Conservation (phyloP, 192 early-diverging fungal genomes). For the Coemansia guatemalensis region DNA sequence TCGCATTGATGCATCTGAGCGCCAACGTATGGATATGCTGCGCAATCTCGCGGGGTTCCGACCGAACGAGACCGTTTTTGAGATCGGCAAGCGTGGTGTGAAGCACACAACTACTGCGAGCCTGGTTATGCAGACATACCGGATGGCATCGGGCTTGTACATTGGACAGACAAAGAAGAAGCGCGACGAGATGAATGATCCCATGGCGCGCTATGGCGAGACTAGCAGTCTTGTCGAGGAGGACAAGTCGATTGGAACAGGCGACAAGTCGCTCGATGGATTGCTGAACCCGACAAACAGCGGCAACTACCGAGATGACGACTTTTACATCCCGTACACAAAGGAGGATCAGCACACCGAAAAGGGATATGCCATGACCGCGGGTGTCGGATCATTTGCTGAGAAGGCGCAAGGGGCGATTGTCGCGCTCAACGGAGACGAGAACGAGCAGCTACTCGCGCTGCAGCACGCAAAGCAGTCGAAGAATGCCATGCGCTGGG, state of each 20-base stretch:
- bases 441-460: conserved; percentile 61
- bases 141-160: conserved; percentile 36
- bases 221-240: conserved; percentile 32
- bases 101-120: conserved; percentile 70
- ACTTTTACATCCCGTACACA: conserved; percentile 86
- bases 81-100: conserved; percentile 81
- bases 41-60: conserved; percentile 76
- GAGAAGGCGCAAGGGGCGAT: conserved; percentile 78
- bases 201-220: conserved; percentile 34
- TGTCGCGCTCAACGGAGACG: conserved; percentile 81
- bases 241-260: conserved; percentile 11
- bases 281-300: conserved; percentile 34
- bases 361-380: conserved; percentile 71
- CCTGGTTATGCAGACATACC: conserved; percentile 65
- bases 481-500: conserved; percentile 76
- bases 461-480: conserved; percentile 58
- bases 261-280: conserved; percentile 7
- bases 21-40: conserved; percentile 68
- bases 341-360: conserved; percentile 88
- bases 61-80: conserved; percentile 93
- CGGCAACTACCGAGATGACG: conserved; percentile 63
- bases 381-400: conserved; percentile 66
- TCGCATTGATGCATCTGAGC: conserved; percentile 58
- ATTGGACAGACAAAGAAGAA: conserved; percentile 36
- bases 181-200: conserved; percentile 38